These are phyloP conservation scores for Xerocomus brunneocitrinus DNA, from an alignment of 768 basidiomycete genomes.

Conservation along the genomic window DNA sequence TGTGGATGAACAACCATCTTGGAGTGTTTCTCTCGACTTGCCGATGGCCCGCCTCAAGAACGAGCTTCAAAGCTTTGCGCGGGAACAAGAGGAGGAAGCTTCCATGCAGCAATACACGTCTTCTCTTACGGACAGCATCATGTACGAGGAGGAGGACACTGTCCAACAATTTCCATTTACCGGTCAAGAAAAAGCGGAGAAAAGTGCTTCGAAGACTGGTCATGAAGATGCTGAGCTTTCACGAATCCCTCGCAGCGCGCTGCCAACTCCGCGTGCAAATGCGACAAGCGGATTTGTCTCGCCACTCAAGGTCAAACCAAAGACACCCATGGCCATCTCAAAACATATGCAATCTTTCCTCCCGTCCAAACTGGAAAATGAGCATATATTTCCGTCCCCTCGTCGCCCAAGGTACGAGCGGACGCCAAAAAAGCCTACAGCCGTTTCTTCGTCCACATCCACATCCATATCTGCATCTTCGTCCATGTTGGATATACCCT, in stretches of 20 bases:
- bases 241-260: conserved; percentile 18
- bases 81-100: conserved; percentile 35
- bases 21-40: conserved; percentile 68
- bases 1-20: conserved; percentile 52
- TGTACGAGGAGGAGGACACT: conserved; percentile 28
- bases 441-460: conserved; percentile 4
- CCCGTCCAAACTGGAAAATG: conserved; percentile 61
- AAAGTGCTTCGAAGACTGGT: conserved; percentile 38
- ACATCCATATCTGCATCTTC: conserved; percentile 33
- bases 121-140: conserved; percentile 23
- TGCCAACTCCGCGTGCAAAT: conserved; percentile 36
- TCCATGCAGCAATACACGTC: conserved; percentile 18
- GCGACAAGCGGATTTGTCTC: conserved; percentile 34
- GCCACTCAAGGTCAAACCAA: conserved; percentile 52
- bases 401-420: conserved; percentile 28
- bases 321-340: conserved; percentile 49
- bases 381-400: conserved; percentile 45
- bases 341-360: conserved; percentile 61
- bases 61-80: conserved; percentile 52
- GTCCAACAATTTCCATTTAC: conserved; percentile 22
- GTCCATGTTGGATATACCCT: conserved; percentile 45
- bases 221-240: conserved; percentile 44
- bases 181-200: conserved; percentile 47
- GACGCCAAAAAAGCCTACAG: conserved; percentile 25
- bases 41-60: conserved; percentile 65